Conservation (phyloP, 257 asterid species). For the Przewalskia tangutica region DNA sequence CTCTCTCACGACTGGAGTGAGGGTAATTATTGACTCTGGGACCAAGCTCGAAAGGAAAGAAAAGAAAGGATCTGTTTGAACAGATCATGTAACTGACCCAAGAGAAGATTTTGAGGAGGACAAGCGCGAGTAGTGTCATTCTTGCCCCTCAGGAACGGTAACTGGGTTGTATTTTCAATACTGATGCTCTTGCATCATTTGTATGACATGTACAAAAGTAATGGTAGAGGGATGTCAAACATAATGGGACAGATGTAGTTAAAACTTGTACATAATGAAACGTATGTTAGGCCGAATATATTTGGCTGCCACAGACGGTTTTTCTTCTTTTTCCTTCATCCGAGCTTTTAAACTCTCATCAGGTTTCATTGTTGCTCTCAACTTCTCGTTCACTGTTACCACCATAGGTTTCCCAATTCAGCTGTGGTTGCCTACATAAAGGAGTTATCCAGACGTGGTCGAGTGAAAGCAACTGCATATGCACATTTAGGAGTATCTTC, state of each 20-base stretch:
- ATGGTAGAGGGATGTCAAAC: neutral
- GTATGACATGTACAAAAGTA: neutral
- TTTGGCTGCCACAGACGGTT: neutral
- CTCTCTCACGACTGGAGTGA: slow-evolving; percentile 27
- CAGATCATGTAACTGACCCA: slow-evolving; percentile 6
- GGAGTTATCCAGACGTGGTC: neutral
- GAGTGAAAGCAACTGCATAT: neutral
- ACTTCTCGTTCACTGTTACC: neutral
- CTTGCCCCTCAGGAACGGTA: neutral
- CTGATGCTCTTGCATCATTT: neutral
- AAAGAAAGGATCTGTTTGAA: slow-evolving; percentile 9
- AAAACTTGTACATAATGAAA: neutral
- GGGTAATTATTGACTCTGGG: slow-evolving; percentile 17
- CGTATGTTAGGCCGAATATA: neutral
- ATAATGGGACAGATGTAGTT: neutral
- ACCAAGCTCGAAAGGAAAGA: slow-evolving; percentile 28
- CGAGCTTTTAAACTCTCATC: no score
- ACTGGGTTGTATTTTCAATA: neutral
- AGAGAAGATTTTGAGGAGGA: slow-evolving; percentile 28
- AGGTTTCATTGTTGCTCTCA: no score
- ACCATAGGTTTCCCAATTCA: neutral
- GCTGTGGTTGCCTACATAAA: neutral
- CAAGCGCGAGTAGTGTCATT: slow-evolving; percentile 19
- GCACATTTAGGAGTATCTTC: neutral
- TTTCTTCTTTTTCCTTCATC: neutral